A percentile compares a stretch with the other conserved stretches of the same genome.
These are phyloP conservation scores for Sporothrix protearum DNA, from an alignment of 2,329 filamentous ascomycete genomes.

Conservation along the genomic window DNA sequence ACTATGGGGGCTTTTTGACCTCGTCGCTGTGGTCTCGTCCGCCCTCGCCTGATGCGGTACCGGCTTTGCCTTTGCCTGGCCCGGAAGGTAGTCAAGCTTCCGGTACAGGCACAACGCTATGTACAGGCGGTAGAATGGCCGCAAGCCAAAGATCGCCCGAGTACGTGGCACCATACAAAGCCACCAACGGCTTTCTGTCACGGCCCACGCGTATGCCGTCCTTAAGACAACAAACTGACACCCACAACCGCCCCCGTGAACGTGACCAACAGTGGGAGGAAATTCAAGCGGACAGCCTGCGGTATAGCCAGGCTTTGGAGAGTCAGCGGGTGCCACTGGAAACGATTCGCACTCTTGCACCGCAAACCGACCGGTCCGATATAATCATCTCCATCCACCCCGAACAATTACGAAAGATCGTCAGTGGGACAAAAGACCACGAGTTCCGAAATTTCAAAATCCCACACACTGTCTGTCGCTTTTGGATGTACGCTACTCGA, in stretches of 20 bases:
- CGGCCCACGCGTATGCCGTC: neutral
- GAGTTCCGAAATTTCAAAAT: slow-evolving; percentile 56
- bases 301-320: slow-evolving; percentile 38
- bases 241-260: neutral
- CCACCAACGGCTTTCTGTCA: neutral
- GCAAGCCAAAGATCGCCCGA: neutral
- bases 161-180: too few relatives aligned
- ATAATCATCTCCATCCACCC: slow-evolving; percentile 51
- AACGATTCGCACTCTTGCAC: slow-evolving; percentile 46
- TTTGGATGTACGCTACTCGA: slow-evolving; percentile 58
- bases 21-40: neutral
- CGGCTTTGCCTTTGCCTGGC: neutral
- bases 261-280: neutral
- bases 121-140: neutral
- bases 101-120: neutral
- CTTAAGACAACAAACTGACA: neutral
- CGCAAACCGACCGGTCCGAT: slow-evolving; percentile 50
- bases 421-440: slow-evolving; percentile 50
- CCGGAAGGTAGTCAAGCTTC: neutral
- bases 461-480: slow-evolving; percentile 52
- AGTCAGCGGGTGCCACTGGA: slow-evolving; percentile 53
- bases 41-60: neutral
- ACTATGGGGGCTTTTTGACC: neutral
- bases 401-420: slow-evolving; percentile 47
- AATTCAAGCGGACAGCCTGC: neutral